A percentile compares a stretch with the other conserved stretches of the same genome.
phyloP scores from a whole-genome alignment of 345 rosid species.

The Aethionema arabicum region DNA sequence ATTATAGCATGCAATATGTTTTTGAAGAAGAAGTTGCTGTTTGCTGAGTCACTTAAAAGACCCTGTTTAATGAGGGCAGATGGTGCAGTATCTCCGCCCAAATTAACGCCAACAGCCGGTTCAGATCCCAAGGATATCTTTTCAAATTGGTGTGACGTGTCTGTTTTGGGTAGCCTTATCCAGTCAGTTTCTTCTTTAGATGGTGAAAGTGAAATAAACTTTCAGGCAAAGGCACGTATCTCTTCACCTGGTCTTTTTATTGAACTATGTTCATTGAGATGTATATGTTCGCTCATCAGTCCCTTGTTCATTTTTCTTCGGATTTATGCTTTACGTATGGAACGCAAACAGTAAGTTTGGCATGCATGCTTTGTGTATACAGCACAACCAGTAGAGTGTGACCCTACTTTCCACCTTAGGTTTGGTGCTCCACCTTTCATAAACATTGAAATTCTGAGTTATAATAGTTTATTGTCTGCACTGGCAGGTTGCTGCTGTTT shows the following conservation, averaged over 20 bases:
- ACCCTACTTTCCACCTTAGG: constrained; percentile 9
- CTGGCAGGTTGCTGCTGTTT: constrained; percentile 68
- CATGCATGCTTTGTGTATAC: constrained; percentile 16
- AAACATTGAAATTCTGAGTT: constrained; percentile 4
- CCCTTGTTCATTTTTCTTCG: neutral
- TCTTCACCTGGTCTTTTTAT: neutral
- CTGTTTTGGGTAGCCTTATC: constrained; percentile 54
- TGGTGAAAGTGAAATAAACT: constrained; percentile 48
- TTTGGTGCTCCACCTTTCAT: constrained; percentile 20
- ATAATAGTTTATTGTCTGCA: constrained; percentile 21
- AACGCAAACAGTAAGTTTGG: neutral
- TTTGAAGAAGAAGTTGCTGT: constrained; percentile 65
- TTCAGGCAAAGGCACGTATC: constrained; percentile 50
- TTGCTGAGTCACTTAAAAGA: constrained; percentile 51
- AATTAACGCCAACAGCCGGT: constrained; percentile 36
- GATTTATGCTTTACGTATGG: no score
- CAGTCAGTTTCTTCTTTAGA: constrained; percentile 56
- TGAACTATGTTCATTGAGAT: no score
- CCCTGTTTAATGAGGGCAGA: constrained; percentile 36
- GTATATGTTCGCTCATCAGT: neutral
- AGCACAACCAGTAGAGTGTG: constrained; percentile 5
- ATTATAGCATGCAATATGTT: constrained; percentile 77
- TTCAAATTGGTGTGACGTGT: constrained; percentile 59
- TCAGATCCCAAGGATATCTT: constrained; percentile 48
- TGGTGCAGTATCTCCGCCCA: constrained; percentile 36